Base-by-base conservation (phyloP, 179 eudicot species). In the Corrigiola litoralis region DNA sequence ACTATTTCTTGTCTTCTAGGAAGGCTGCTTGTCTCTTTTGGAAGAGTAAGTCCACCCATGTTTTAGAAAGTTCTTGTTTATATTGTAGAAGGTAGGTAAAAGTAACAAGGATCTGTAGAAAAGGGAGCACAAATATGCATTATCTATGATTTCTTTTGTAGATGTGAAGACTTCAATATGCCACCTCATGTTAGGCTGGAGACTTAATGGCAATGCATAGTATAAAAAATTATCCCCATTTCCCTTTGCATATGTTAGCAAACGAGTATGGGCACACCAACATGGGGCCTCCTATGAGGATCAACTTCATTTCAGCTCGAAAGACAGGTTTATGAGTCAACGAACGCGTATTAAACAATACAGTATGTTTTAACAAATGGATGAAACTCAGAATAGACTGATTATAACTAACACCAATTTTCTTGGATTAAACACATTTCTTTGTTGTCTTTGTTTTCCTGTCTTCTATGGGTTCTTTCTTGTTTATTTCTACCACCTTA, bases 401-500 rank as follows among this genome's bases (percentile, higher is more conserved):
- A 37, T 62, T 69, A 75, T 42, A 74, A 14, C 50, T 42, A 48
- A 23, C 18, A 36, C 65, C 29, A 42, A 40, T 40, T 60, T 63
- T 31, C 38, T 67, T 57, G 51, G 54, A 41, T 57, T 47, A 54
- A 45, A 53, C 63, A 28, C 41, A 41, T 63, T 67, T 33, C 38
- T 40, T 65, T 14, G 24, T 36, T 66, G 33, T 67, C 45, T 53
- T 47, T 62, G 75, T 69, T 40, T 54, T 72, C 56, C 36, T 32
- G 59, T 40, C 55, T 74, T 67, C 41, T 27, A 82, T 82, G 85
- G 83, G 53, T 38, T 73, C 64, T 24, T 69, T 70, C 29, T 71
- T 72, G 9, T 52, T 13, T 38, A 49, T 63, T 63, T 42, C 16
- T 13, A 25, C 71, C 42, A 2, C 66, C 33, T 37, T 74, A 28